These are phyloP conservation scores for Botrytis pseudocinerea DNA, from an alignment of 2,329 filamentous ascomycete species.

Conservation along the genomic window DNA sequence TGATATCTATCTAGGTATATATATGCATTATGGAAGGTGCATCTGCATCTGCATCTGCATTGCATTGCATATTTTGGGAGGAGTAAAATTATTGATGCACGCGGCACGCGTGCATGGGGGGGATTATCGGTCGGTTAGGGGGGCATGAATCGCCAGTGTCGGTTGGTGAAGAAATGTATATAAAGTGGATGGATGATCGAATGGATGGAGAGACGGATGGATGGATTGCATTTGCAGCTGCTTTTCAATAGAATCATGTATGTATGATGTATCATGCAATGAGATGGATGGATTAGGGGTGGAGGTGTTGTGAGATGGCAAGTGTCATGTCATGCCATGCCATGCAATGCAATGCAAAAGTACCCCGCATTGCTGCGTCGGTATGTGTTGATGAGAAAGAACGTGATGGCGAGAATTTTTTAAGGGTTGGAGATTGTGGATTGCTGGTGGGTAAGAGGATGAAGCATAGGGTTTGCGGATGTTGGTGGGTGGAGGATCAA, in stretches of 20 bases:
- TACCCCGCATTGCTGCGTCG: constrained; percentile 13
- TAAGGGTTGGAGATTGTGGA: neutral
- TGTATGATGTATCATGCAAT: constrained; percentile 2
- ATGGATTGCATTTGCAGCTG: constrained; percentile 3
- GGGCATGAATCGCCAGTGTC: neutral
- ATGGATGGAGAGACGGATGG: neutral
- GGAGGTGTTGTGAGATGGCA: constrained; percentile 1
- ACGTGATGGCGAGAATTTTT: constrained; percentile 2
- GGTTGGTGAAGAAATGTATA: neutral
- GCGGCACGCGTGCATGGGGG: neutral
- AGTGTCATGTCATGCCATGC: neutral
- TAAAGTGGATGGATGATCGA: neutral
- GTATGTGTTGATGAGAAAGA: constrained; percentile 1
- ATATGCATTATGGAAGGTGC: neutral
- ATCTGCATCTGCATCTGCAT: neutral
- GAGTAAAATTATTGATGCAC: neutral
- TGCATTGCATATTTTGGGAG: constrained; percentile 1
- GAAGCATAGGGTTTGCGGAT: neutral
- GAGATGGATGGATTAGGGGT: neutral
- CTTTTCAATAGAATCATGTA: constrained; percentile 6
- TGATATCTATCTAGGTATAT: neutral
- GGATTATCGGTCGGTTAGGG: neutral
- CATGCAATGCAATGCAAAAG: neutral
- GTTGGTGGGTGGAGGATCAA: neutral
- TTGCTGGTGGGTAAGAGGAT: neutral